Percentiles rank a stretch among this genome's conserved stretches.
Evolutionary conservation across 2,329 filamentous ascomycete genomes (phyloP).

Genomic region (Botryotinia convoluta): DNA sequence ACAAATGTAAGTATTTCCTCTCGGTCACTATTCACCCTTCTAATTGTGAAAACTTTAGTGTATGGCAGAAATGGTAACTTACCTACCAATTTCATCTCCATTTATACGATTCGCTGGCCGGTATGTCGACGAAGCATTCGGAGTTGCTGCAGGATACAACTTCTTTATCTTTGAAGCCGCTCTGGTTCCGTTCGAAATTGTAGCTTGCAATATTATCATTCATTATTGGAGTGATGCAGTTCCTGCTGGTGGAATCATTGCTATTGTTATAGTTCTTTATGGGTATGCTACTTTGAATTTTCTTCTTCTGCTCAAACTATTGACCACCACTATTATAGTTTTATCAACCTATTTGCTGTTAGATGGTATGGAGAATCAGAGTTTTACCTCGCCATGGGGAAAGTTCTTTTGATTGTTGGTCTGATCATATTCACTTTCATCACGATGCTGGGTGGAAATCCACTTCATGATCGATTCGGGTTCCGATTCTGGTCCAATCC

Average conservation of each 20-base stretch:
- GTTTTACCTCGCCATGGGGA: slow-evolving; percentile 45
- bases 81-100: slow-evolving; percentile 71
- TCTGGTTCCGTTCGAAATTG: slow-evolving; percentile 41
- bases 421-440: slow-evolving; percentile 38
- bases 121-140: slow-evolving; percentile 73
- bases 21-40: slow-evolving; percentile 60
- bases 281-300: slow-evolving; percentile 37
- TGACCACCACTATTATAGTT: slow-evolving; percentile 40
- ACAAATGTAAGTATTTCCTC: slow-evolving; percentile 42
- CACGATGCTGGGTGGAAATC: slow-evolving; percentile 40
- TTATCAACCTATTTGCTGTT: slow-evolving; percentile 48
- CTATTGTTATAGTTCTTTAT: slow-evolving; percentile 50
- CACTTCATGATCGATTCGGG: slow-evolving; percentile 35
- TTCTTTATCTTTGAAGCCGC: slow-evolving; percentile 70
- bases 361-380: slow-evolving; percentile 60
- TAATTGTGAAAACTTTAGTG: slow-evolving; percentile 33
- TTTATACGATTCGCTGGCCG: slow-evolving; percentile 76
- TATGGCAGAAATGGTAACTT: slow-evolving; percentile 74
- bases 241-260: slow-evolving; percentile 46
- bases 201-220: slow-evolving; percentile 44
- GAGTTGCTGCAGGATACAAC: slow-evolving; percentile 71
- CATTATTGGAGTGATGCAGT: slow-evolving; percentile 51
- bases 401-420: slow-evolving; percentile 38
- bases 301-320: slow-evolving; percentile 39
- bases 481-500: slow-evolving; percentile 51